phyloP scores from a whole-genome alignment of 768 basidiomycete species.

The Kwoniella europaea region DNA sequence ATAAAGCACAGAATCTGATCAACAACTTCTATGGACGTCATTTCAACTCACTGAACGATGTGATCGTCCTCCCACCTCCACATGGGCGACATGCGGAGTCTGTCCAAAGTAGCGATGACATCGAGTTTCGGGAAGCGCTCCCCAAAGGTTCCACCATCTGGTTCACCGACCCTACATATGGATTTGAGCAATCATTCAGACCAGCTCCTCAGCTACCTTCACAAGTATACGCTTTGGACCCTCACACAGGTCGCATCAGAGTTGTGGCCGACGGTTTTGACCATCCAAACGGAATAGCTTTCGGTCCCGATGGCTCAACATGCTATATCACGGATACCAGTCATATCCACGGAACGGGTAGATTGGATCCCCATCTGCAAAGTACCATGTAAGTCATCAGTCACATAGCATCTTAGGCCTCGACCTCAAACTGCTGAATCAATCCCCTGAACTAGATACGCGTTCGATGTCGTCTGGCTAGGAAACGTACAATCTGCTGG shows the following conservation, averaged over 20 bases:
- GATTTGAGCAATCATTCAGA: constrained; percentile 32
- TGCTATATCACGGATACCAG: constrained; percentile 43
- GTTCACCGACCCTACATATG: constrained; percentile 43
- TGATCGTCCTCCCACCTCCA: constrained; percentile 26
- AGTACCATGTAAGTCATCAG: constrained; percentile 31
- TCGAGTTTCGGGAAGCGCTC: not conserved
- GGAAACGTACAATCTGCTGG: constrained; percentile 1
- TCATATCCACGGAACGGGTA: constrained; percentile 29
- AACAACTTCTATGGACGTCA: constrained; percentile 35
- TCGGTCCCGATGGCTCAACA: constrained; percentile 23
- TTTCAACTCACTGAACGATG: constrained; percentile 46
- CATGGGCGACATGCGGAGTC: not conserved
- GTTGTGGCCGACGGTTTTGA: constrained; percentile 36
- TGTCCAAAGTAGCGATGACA: not conserved
- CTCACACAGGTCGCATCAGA: constrained; percentile 18
- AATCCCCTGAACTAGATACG: constrained; percentile 23
- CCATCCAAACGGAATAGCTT: constrained; percentile 41
- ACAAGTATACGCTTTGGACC: constrained; percentile 34
- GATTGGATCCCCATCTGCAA: constrained; percentile 17
- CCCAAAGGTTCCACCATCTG: constrained; percentile 17
- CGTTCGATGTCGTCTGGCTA: constrained; percentile 31
- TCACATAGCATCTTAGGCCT: too few relatives aligned
- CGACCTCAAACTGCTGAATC: not conserved
- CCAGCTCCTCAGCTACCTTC: constrained; percentile 24
- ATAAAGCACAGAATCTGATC: constrained; percentile 15